Base-by-base conservation (phyloP, 495 filamentous ascomycete species). In the Bryoglossum gracile region DNA sequence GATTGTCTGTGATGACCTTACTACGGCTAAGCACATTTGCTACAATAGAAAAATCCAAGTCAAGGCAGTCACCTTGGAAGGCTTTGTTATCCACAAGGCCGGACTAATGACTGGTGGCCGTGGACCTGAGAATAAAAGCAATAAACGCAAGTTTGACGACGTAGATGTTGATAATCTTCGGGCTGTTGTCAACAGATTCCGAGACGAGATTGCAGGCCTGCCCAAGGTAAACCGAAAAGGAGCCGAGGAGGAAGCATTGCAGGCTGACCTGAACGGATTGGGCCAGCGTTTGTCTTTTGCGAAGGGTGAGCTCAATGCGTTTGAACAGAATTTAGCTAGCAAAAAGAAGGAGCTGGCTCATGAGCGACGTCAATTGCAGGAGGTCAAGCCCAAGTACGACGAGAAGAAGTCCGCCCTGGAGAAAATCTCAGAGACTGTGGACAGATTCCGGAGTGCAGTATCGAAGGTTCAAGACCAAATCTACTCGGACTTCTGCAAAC, bases 101-200 rank as follows among this genome's bases (percentile, higher is more conserved):
- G 94, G 92, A 61, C 75, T 89, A 33, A 96, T 99, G 88, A 97
- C 92, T 18, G 92, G 92, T 73, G 92, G 92, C 51, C 81, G 86
- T 26, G 80, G 86, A 14, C 79, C 78, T 16, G 72, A 78, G n/a
- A 76, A 78, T 30, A 83, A 81, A 60, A 80, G 83, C 34, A 78
- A 77, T 33, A 83, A 85, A 48, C 83, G 89, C 30, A 79, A 86
- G 26, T 97, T 91, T 73, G 89, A 94, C 57, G 89, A 94, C 53
- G 77, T 83, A 5, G 89, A 95, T 51, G 77, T 96, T 10, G 86
- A 92, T 48, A 85, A 86, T 55, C 73, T 95, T 14, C 72, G 81
- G 53, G 82, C 77, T 50, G 62, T 65, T 56, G 63, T 61, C 13
- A 82, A 94, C 42, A 88, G 87, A 55, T 69, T 88, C 34, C 66